A percentile compares a stretch with the other conserved stretches of the same genome.
Evolutionary conservation across 2,329 filamentous ascomycete species (phyloP).

Genomic region (Herpotrichia juniperi): DNA sequence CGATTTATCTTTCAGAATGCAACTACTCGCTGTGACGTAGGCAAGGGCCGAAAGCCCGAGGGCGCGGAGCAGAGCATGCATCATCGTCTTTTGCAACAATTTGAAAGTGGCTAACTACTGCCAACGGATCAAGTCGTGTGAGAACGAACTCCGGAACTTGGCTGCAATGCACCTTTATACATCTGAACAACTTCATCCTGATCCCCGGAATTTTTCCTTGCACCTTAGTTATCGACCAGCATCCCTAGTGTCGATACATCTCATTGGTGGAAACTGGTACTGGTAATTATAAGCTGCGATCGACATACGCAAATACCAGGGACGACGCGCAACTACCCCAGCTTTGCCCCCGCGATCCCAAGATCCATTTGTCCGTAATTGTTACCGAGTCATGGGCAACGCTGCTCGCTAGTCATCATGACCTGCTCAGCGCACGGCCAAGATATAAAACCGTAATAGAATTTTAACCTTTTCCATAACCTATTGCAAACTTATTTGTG

Average conservation of each 20-base stretch:
- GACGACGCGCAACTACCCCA: background rate
- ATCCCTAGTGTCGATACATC: background rate
- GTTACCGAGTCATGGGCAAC: no score
- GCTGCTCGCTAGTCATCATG: no score
- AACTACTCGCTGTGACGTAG: background rate
- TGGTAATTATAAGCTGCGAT: background rate
- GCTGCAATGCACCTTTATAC: background rate
- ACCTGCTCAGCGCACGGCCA: no score
- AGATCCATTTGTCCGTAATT: background rate
- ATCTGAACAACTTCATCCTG: background rate
- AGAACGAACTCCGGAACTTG: background rate
- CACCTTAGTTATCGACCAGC: background rate
- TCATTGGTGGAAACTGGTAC: conserved; percentile 1
- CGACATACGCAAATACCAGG: background rate
- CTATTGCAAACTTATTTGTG: no score
- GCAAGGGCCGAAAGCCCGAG: background rate
- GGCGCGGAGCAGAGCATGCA: background rate
- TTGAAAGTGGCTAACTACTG: background rate
- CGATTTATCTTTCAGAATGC: background rate
- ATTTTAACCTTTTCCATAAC: no score
- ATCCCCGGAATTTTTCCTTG: background rate
- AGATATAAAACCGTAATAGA: no score
- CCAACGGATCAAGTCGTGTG: background rate
- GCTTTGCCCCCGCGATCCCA: background rate
- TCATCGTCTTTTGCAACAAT: background rate